Evolutionary conservation across 2,329 filamentous ascomycete genomes (phyloP).

Genomic region (Aspergillus pseudonomiae): DNA sequence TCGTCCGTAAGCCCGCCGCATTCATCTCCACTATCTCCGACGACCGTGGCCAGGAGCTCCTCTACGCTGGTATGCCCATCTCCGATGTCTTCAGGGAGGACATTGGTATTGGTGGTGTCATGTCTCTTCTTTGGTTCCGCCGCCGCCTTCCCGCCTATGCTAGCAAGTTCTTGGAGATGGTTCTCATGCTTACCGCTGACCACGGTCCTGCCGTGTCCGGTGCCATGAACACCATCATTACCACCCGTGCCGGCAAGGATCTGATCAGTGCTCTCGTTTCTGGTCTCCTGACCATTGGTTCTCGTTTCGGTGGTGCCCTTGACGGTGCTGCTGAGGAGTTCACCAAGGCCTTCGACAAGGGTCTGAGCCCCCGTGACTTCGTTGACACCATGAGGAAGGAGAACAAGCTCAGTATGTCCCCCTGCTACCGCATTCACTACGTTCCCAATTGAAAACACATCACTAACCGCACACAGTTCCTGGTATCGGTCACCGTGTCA

Average conservation of each 20-base stretch:
- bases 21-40: slow-evolving; percentile 99
- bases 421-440: background rate
- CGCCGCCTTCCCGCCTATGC: slow-evolving; percentile 93
- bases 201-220: slow-evolving; percentile 98
- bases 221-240: slow-evolving; percentile 99
- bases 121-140: slow-evolving; percentile 99
- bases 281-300: slow-evolving; percentile 97
- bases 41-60: slow-evolving; percentile 97
- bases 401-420: slow-evolving; percentile 87
- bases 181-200: slow-evolving; percentile 99
- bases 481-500: slow-evolving; percentile 98
- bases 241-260: slow-evolving; percentile 98
- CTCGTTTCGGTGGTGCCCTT: slow-evolving; percentile 95
- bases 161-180: slow-evolving; percentile 99
- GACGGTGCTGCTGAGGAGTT: slow-evolving; percentile 99
- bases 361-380: slow-evolving; percentile 96
- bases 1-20: slow-evolving; percentile 98
- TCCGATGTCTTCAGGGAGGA: slow-evolving; percentile 99
- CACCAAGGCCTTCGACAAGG: slow-evolving; percentile 97
- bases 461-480: slow-evolving; percentile 62
- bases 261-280: slow-evolving; percentile 92
- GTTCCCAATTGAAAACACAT: background rate
- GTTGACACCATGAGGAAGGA: slow-evolving; percentile 99
- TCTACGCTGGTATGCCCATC: slow-evolving; percentile 99
- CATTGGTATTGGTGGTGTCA: slow-evolving; percentile 98